Evolutionary conservation across 768 basidiomycete species (phyloP), one percentile per base, ranked within the genome.

Genomic region (Obba rivulosa): DNA sequence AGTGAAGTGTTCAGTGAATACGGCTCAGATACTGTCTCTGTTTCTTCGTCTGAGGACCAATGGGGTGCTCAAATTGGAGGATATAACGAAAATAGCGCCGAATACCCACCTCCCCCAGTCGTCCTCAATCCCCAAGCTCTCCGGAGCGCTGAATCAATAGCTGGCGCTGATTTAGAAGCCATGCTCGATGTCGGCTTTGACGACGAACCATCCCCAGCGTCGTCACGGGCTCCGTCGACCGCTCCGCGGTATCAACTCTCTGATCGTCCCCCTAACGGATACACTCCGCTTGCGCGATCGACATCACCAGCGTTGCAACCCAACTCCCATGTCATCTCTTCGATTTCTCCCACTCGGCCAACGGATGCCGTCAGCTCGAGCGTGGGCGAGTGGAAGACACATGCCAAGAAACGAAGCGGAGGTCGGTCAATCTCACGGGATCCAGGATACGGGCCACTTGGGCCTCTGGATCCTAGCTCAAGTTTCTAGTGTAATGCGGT

Each of bases 1-100:
- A 63, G 70, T 39, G 81, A 84, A 51, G 62, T 72, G 55, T 50
- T 57, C 37, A 71, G 69, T 51, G 80, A 83, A 58, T 84, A 83
- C 57, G 79, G 83, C 41, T 90, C 87, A 10, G 92, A 95, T 61
- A 83, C 87, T 1, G 63, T 80, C 40, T 94, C 92, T 9, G 68
- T 93, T 48, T 92, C 89, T 3, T 89, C 91, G 8, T 95, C 97
- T 31, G 93, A 95, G 37, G 95, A 98, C 61, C 85, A 92, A 28
- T 99, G 94, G 93, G 92, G 93, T 3, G 72, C 79, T 3, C 94
- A 99, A 65, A 92, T 99, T 46, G 94, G 95, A 10, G 91, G 80
- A 41, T 97, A 98, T 68, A 95, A 97, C 66, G 94, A 97, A 66
- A 74, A 88, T 62, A 79, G 79, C 63, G 54, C 69, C 23, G 77